Evolutionary conservation across 148 eudicot genomes (phyloP), one percentile per base, ranked within the genome.

Genomic region (Silene uniflora): DNA sequence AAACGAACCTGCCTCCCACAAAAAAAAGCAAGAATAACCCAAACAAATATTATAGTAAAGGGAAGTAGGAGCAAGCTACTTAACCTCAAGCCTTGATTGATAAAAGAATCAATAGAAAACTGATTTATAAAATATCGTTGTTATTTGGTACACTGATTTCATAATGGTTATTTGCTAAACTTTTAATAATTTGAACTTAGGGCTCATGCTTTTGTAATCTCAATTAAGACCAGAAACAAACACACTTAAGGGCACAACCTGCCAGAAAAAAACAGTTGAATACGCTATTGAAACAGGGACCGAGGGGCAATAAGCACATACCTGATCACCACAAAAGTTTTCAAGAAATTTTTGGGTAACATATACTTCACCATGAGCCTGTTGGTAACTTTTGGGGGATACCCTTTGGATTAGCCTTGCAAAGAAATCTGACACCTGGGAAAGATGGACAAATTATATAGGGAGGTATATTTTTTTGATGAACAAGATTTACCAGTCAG

Each of bases 291-390:
- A 61, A 73, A 72, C n/a, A 17, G 24, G 19, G 56, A n/a, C 46
- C 49, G 16, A 23, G 46, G 44, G 62, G 74, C 23, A 67, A 25
- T 71, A 22, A 6, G 39, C 72, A 69, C 16, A 29, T 88, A 96
- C 99, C 96, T 96, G 99, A 78, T 96, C 99, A 79, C 97, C 97
- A 69, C 83, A 84, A 78, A 96, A 96, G 81, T 92, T 96, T 79
- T 96, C 98, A 27, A 96, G 85, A 86, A 96, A 96, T 75, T 96
- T 96, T 76, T 78, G 86, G 7, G 99, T 96, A 44, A 96, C 98
- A 71, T 47, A 63, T 74, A 96, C 99, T 89, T 96, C 99, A 80
- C 83, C 89, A 80, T 74, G 62, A 80, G 99, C 99, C 79, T 96
- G 99, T 63, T 85, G 84, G 76, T 92, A 96, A 82, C 98, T 96